These are phyloP conservation scores for Trichosporon sp. DNA, from an alignment of 1,284 basidiomycete species.

Conservation along the genomic window DNA sequence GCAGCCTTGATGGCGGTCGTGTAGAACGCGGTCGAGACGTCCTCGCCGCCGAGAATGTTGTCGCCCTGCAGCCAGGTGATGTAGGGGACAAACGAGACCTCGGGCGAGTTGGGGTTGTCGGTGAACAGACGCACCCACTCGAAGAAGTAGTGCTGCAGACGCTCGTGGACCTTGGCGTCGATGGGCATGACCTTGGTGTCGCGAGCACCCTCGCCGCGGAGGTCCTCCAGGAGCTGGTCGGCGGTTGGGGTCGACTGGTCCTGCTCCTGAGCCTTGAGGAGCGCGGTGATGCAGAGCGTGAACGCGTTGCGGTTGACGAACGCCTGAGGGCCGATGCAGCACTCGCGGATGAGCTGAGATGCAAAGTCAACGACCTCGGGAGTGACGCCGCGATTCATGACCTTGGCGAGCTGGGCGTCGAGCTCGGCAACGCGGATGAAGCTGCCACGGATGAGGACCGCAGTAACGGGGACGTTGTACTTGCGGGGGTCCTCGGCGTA, in stretches of 20 bases:
- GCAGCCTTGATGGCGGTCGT: constrained; percentile 95
- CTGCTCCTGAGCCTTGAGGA: constrained; percentile 63
- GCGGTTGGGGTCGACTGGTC: constrained; percentile 44
- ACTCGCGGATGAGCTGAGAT: constrained; percentile 82
- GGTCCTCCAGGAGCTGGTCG: constrained; percentile 54
- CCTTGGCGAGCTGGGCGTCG: constrained; percentile 90
- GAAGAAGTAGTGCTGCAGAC: constrained; percentile 63
- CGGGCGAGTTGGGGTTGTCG: constrained; percentile 70
- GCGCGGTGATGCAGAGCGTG: constrained; percentile 76
- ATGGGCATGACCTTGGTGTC: constrained; percentile 41
- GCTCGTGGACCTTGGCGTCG: constrained; percentile 59
- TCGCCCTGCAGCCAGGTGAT: constrained; percentile 95
- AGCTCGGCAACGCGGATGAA: constrained; percentile 78
- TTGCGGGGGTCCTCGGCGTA: constrained; percentile 98
- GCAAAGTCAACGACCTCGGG: constrained; percentile 80
- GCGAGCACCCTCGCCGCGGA: constrained; percentile 38
- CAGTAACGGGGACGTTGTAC: constrained; percentile 92
- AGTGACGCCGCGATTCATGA: constrained; percentile 72
- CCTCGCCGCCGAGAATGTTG: constrained; percentile 94
- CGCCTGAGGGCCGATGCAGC: constrained; percentile 75
- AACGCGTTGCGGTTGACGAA: constrained; percentile 76
- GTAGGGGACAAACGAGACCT: constrained; percentile 96
- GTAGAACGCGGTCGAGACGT: constrained; percentile 97
- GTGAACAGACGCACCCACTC: constrained; percentile 91
- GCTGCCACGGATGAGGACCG: constrained; percentile 80